Percentiles rank a stretch among this genome's conserved stretches.
Conservation (phyloP, 805 yeast genomes). For the Scheffersomyces ergatensis region DNA sequence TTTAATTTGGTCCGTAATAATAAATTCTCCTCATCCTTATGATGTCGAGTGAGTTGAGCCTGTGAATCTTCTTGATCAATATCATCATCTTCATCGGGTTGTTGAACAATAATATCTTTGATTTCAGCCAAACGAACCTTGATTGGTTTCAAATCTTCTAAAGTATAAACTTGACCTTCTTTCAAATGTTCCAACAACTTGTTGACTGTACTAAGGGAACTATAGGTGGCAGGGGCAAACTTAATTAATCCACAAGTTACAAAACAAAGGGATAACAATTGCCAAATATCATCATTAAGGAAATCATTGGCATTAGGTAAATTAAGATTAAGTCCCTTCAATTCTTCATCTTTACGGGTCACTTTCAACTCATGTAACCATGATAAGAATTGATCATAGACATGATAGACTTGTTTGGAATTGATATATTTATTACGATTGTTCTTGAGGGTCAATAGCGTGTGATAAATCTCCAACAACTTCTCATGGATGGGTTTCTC, state of each 20-base stretch:
- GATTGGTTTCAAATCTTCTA: constrained; percentile 79
- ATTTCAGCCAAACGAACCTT: constrained; percentile 71
- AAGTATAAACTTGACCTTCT: constrained; percentile 79
- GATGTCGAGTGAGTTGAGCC: constrained; percentile 14
- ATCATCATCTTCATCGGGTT: constrained; percentile 23
- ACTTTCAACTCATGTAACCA: constrained; percentile 52
- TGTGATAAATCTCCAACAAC: constrained; percentile 23
- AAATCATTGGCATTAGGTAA: constrained; percentile 62
- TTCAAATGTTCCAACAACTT: constrained; percentile 78
- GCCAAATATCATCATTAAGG: constrained; percentile 85
- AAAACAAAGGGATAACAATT: constrained; percentile 79
- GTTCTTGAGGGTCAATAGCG: constrained; percentile 45
- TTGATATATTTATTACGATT: constrained; percentile 64
- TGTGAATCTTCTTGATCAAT: constrained; percentile 14
- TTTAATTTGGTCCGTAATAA: constrained; percentile 65
- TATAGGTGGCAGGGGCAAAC: constrained; percentile 92
- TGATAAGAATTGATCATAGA: constrained; percentile 57
- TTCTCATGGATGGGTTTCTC: constrained; percentile 32
- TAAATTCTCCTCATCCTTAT: constrained; percentile 55
- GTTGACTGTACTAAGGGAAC: constrained; percentile 82
- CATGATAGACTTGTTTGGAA: constrained; percentile 61
- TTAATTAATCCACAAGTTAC: constrained; percentile 89
- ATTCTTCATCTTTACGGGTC: constrained; percentile 49
- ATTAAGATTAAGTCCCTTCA: constrained; percentile 31
- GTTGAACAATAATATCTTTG: constrained; percentile 52